Evolutionary conservation across 352 stramenopile genomes (phyloP), one percentile per base, ranked within the genome.

Genomic region (Phytophthora pistaciae): DNA sequence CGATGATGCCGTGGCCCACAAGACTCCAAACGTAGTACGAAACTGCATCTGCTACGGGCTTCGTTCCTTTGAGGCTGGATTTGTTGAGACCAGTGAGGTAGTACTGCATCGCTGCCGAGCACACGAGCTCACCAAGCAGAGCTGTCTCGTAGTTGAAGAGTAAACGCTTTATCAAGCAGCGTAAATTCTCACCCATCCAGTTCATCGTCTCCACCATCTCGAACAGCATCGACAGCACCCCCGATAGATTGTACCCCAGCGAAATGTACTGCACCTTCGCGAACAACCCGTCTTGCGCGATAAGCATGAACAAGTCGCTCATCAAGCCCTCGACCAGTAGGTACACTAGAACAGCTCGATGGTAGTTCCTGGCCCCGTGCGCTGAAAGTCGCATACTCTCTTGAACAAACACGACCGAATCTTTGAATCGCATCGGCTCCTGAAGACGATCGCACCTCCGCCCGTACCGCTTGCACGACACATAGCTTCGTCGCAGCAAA

Each of bases 211-310:
- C 57, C 1, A 75, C 57, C 56, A 75, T 64, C 16, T 79, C 72
- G n/a, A 79, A 75, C 29, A 79, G 21, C 46, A 75, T 68, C 27
- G 72, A 75, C 9, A 75, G 25, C 20, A 79, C 49, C 3, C 72
- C 62, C 3, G 72, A 62, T 46, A 79, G 46, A 31, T 79, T 79
- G 56, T 79, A 79, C 16, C 72, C 72, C 8, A 79, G 44, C 0
- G 72, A 79, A 18, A 79, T 72, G 20, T 79, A 79, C 52, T 79
- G 72, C 13, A 79, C 59, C 25, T 79, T 79, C 1, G 72, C 72
- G 10, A 79, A 66, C 1, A 79, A 14, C 2, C 68, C 68, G 52
- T 79, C 68, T 50, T 79, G 63, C 21, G 68, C 68, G 13, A 76
- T 76, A 7, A 76, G 52, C 68, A 76, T 76, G 68, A 76, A 76